Evolutionary conservation across 2,329 filamentous ascomycete genomes (phyloP).

Genomic region (Exutisphaerella laricina): DNA sequence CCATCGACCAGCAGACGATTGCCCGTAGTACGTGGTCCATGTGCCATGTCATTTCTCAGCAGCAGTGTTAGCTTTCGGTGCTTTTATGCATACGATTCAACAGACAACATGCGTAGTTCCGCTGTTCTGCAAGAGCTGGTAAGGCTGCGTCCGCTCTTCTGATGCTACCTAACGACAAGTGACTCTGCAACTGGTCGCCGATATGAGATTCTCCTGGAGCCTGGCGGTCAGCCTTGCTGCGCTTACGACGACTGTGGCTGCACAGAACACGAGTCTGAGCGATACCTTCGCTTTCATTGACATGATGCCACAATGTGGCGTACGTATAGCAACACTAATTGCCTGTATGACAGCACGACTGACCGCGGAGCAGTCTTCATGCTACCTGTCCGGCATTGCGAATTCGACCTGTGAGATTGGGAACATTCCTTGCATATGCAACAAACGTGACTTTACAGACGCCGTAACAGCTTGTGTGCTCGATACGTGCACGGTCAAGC

Average conservation of each 20-base stretch:
- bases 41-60: not conserved
- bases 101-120: not conserved
- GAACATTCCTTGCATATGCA: constrained; percentile 11
- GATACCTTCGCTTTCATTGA: not conserved
- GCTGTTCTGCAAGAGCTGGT: too few relatives aligned
- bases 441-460: constrained; percentile 4
- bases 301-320: constrained; percentile 12
- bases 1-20: not conserved
- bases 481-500: constrained; percentile 7
- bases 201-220: constrained; percentile 14
- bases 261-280: not conserved
- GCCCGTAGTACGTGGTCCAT: not conserved
- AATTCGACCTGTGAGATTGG: constrained; percentile 8
- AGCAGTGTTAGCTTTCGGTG: not conserved
- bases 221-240: constrained; percentile 1
- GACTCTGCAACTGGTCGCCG: not conserved
- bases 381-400: constrained; percentile 6
- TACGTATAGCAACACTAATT: not conserved
- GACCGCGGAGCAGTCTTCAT: constrained; percentile 5
- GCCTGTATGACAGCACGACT: not conserved
- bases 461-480: constrained; percentile 8
- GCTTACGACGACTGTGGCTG: not conserved
- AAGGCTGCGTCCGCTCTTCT: not conserved
- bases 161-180: not conserved
- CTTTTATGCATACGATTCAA: not conserved